phyloP scores from a whole-genome alignment of 164 flowering plant genomes.

The Stephania japonica region DNA sequence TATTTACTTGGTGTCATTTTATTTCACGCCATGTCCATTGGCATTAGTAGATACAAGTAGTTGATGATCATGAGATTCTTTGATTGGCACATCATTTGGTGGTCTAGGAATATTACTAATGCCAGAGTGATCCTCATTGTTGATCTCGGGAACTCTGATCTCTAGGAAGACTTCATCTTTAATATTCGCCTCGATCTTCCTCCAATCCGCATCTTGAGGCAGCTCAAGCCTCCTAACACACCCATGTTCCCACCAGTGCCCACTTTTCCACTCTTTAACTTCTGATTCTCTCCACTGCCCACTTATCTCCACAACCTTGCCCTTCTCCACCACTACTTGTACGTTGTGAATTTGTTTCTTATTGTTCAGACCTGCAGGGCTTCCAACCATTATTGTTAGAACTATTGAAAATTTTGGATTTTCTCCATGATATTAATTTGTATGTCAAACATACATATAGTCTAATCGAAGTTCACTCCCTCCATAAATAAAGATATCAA shows the following conservation, averaged over 20 bases:
- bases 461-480: no score
- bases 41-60: background rate
- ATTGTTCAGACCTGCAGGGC: constrained; percentile 26
- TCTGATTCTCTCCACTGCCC: constrained; percentile 60
- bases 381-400: constrained; percentile 1
- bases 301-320: constrained; percentile 70
- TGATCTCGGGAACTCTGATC: constrained; percentile 51
- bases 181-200: constrained; percentile 40
- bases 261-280: constrained; percentile 61
- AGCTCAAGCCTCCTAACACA: constrained; percentile 72
- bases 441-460: no score
- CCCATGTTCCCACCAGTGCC: constrained; percentile 85
- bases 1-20: background rate
- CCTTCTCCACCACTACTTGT: constrained; percentile 46
- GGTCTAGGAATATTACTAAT: background rate
- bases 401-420: no score
- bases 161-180: constrained; percentile 43
- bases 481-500: no score
- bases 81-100: background rate
- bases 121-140: background rate
- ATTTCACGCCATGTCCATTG: no score
- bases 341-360: constrained; percentile 6
- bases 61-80: background rate
- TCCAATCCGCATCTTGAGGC: constrained; percentile 70
- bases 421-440: no score